A percentile compares a stretch with the other conserved stretches of the same genome.
phyloP scores from a whole-genome alignment of 2,329 filamentous ascomycete species.

The Exophiala sp. region DNA sequence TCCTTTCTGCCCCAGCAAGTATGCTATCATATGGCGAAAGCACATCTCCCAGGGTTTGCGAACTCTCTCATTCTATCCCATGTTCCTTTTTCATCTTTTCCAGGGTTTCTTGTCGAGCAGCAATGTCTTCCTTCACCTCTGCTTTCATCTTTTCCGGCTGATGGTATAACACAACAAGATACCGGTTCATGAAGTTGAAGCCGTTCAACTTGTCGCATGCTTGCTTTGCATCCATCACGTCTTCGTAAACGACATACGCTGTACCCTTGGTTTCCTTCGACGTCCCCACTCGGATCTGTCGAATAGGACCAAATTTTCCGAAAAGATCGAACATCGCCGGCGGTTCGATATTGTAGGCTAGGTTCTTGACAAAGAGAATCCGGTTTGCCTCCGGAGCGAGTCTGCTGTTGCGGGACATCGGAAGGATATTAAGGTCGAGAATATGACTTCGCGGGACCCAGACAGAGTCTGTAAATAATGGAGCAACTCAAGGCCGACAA shows the following conservation, averaged over 20 bases:
- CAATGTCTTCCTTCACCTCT: constrained; percentile 87
- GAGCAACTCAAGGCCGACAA: too few relatives aligned
- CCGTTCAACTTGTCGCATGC: constrained; percentile 99
- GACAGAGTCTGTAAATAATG: too few relatives aligned
- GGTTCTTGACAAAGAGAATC: constrained; percentile 99
- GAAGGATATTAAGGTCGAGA: neutral
- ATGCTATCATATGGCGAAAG: too few relatives aligned
- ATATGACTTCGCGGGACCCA: neutral
- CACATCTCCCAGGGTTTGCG: too few relatives aligned
- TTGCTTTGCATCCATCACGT: constrained; percentile 97
- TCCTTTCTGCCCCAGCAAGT: too few relatives aligned
- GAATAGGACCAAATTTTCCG: constrained; percentile 91
- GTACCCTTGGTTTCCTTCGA: constrained; percentile 96
- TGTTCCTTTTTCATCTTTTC: constrained; percentile 97
- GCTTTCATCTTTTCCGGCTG: constrained; percentile 67
- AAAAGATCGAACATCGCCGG: constrained; percentile 99
- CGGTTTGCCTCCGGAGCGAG: constrained; percentile 99
- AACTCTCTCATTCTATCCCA: constrained; percentile 84
- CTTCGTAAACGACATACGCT: constrained; percentile 98
- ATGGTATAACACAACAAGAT: constrained; percentile 82
- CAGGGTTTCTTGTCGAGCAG: constrained; percentile 91
- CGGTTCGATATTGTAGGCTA: constrained; percentile 98
- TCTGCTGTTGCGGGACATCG: constrained; percentile 48
- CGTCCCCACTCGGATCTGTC: constrained; percentile 97
- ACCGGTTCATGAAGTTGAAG: constrained; percentile 99